Base-by-base conservation (phyloP, 495 filamentous ascomycete genomes). In the Hypoxylon cercidicola region DNA sequence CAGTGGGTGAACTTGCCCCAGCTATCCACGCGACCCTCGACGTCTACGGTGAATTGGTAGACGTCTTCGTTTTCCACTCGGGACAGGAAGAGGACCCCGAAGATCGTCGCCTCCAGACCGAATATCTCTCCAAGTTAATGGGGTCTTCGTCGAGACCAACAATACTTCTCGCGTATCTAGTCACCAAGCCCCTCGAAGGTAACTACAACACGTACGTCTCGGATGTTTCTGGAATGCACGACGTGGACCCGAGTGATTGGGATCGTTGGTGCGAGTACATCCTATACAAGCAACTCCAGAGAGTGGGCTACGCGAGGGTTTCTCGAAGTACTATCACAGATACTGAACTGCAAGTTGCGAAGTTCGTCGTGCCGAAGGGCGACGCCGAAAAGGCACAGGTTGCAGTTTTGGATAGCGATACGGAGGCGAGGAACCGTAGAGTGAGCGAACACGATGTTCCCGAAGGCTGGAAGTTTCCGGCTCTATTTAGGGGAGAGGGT, bases 221-320 rank as follows among this genome's bases (percentile, higher is more conserved):
- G 44, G 87, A 94, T 19, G 72, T 80, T 45, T 94, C 90, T 57
- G 90, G 91, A 18, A 99, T 99, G 96, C 88, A 90, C 66, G 96
- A 99, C 70, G 95, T 99, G 51, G 96, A 99, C 68, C 85, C 88
- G 8, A 89, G 82, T 12, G 96, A 99, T 72, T 97, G 92, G 93
- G 95, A 99, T 77, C 80, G 96, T 56, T 99, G 96, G 96, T 99
- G 96, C 79, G 95, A 99, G 81, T 99, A 99, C 72, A 95, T 99
- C 64, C 81, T 99, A 50, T 99, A 90, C 81, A 97, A 97, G 80
- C 89, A 88, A 10, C 75, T 99, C 50, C 90, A 88, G 74, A 82
- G 93, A 63, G 89, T 89, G 2, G 96, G 93, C 7, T 99, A 98
- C 73, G 95, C 95, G 12, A 83, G 95, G 64, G 88, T 99, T 34